Base-by-base conservation (phyloP, 169 alveolate genomes). In the Plasmodium falciparum region DNA sequence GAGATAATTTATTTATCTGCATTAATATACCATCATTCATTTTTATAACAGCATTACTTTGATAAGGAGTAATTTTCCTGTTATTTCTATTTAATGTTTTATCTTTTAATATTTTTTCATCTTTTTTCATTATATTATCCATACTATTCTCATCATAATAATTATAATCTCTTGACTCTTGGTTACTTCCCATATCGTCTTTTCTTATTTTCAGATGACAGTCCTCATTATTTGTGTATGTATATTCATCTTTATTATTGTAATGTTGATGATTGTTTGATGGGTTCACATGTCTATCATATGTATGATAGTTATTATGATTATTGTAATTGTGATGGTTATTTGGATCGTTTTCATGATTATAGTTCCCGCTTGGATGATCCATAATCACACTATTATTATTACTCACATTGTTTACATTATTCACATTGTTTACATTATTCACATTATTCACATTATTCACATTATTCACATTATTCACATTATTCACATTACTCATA, bases 1-100 rank as follows among this genome's bases (percentile, higher is more conserved):
- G 91, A 3, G 91, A 83, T 6, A 83, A 43, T 45, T 83, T 83
- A 67, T 83, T 83, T 24, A 83, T 83, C 20, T 45, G 91, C 91
- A 83, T 83, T 59, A 83, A 70, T 7, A 83, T 83, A 9, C 91
- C 91, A 2, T 83, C 91, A n/a, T 67, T 83, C 7, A 47, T 83
- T 70, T 83, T 83, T 45, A 83, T 70, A 11, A 83, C 91, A 3
- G 91, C 69, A 59, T 26, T 83, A 50, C 58, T 73, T 8, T 75
- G 88, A 67, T 75, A 75, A 12, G 91, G 91, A n/a, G n/a, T 29
- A 33, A 65, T 13, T 12, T 83, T 83, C 50, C 91, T 83, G 15
- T 3, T 83, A 17, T 83, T 69, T 54, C 91, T 83, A 45, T 20
- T 70, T 24, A 62, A 56, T 1, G 73, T 54, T 26, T 83, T 61